Base-by-base conservation (phyloP, 306 rosid species). In the Hippophae rhamnoides region DNA sequence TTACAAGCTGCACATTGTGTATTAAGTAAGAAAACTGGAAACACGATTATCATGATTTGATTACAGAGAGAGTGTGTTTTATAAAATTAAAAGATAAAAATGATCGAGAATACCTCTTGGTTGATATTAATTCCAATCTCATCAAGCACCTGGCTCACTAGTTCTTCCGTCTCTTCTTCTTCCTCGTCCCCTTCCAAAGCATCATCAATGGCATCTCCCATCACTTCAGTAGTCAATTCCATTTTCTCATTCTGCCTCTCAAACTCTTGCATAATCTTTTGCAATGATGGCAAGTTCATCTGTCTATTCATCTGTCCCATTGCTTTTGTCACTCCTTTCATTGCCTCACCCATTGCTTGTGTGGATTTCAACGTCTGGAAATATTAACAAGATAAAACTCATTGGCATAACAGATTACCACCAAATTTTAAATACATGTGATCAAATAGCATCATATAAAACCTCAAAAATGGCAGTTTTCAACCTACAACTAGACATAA, bases 251-350 rank as follows among this genome's bases (percentile, higher is more conserved):
- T 90, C 82, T 90, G 86, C 74, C 82, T 81, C 75, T 86, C 95
- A 54, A 90, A 90, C 64, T 90, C 97, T 86, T 84, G 95, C 97
- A 90, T 84, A 41, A 86, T 90, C 70, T 82, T 90, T 71, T 90
- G 97, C 63, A 90, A 56, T 56, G 90, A 86, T 55, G 97, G 97
- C 82, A 90, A 61, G 81, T 90, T 90, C 97, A 90, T 86, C 81
- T 78, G 90, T 67, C 97, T 81, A 73, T 90, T 90, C 97, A 90
- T 86, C 76, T 86, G 95, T 27, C 97, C 97, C 97, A 90, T 90
- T 57, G 97, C 97, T 77, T 90, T 90, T 7, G 97, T 90, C 71
- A 90, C 97, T 43, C 97, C 97, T 73, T 90, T 90, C 97, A 90
- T 90, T 43, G 97, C 97, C 76, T 90, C 95, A 10, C 97, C 95